A percentile compares a stretch with the other conserved stretches of the same genome.
Conservation (phyloP, 306 rosid genomes). For the Vigna unguiculata region DNA sequence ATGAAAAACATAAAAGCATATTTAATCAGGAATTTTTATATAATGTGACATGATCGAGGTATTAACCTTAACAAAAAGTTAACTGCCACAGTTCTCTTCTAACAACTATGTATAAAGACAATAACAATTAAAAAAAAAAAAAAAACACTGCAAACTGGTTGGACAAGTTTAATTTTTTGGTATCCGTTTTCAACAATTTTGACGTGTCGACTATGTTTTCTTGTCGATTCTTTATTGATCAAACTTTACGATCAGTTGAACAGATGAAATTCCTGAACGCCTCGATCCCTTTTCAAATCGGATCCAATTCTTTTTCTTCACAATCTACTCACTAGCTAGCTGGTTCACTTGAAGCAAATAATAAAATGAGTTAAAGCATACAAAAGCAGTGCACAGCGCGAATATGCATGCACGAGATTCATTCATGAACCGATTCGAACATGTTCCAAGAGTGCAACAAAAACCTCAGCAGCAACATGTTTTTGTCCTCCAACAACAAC, state of each 20-base stretch:
- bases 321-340: not conserved
- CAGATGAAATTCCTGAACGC: not conserved
- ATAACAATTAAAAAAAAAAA: not conserved
- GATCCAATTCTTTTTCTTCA: not conserved
- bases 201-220: slow-evolving; percentile 1
- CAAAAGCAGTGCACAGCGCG: slow-evolving; percentile 24
- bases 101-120: too few species aligned
- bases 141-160: not conserved
- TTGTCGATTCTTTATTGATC: not conserved
- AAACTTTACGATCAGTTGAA: slow-evolving; percentile 11
- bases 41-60: too few species aligned
- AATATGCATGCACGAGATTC: not conserved
- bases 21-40: too few species aligned
- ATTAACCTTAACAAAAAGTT: too few species aligned
- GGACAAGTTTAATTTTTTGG: not conserved
- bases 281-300: not conserved
- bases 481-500: too few species aligned
- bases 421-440: not conserved
- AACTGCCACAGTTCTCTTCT: too few species aligned
- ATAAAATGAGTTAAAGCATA: not conserved
- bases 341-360: not conserved
- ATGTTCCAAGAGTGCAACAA: not conserved
- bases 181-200: not conserved
- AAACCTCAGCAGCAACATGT: not conserved
- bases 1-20: too few species aligned